Conservation (phyloP, 257 asterid species). For the Lantana camara region DNA sequence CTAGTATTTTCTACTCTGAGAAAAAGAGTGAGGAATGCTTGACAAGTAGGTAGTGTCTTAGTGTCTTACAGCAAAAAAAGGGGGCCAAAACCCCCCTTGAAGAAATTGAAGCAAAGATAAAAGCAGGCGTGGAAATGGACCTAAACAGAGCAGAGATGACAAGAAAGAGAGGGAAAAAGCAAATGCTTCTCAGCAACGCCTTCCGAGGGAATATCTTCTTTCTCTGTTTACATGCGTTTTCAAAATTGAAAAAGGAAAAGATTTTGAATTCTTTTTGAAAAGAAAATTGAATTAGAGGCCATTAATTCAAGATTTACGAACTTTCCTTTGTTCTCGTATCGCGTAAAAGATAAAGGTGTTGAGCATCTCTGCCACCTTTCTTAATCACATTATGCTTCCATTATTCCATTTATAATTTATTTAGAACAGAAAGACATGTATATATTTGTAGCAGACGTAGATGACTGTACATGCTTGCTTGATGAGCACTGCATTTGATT, state of each 20-base stretch:
- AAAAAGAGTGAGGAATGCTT: constrained; percentile 19
- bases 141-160: constrained; percentile 30
- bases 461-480: not conserved
- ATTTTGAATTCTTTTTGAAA: not conserved
- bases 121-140: constrained; percentile 50
- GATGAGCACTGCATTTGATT: no score
- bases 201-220: constrained; percentile 45
- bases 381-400: constrained; percentile 20
- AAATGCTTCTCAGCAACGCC: constrained; percentile 49
- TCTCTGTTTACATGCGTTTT: constrained; percentile 34
- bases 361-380: constrained; percentile 57
- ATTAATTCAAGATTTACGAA: constrained; percentile 11
- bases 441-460: not conserved
- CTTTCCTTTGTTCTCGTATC: constrained; percentile 35
- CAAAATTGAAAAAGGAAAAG: constrained; percentile 4
- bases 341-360: constrained; percentile 61
- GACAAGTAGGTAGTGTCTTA: not conserved
- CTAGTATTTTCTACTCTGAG: constrained; percentile 16
- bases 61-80: constrained; percentile 39
- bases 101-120: constrained; percentile 23
- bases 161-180: constrained; percentile 31
- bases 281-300: constrained; percentile 9
- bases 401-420: constrained; percentile 20
- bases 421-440: constrained; percentile 1
- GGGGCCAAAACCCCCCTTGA: constrained; percentile 24